Percentiles rank a stretch among this genome's conserved stretches.
Evolutionary conservation across 306 rosid genomes (phyloP).

Genomic region (Rosa multiflora): DNA sequence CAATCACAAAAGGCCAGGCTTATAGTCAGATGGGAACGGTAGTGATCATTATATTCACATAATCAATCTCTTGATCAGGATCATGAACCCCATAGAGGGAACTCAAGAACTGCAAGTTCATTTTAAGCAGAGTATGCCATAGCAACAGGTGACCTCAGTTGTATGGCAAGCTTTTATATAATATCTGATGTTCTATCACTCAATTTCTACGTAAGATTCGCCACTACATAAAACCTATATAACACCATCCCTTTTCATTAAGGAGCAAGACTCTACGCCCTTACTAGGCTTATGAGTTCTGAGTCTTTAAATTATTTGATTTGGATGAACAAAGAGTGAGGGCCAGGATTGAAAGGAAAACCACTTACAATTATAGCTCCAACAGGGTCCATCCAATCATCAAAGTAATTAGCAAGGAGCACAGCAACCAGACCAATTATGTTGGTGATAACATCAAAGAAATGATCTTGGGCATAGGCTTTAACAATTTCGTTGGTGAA

Average conservation of each 20-base stretch:
- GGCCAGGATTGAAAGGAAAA: conserved; percentile 24
- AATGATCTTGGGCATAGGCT: conserved; percentile 98
- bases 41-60: neutral
- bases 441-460: conserved; percentile 96
- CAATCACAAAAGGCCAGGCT: conserved; percentile 1
- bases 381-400: conserved; percentile 92
- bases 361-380: conserved; percentile 93
- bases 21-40: neutral
- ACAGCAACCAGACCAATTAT: conserved; percentile 90
- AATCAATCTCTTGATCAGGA: conserved; percentile 3
- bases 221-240: neutral
- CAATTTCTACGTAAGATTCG: neutral
- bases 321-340: neutral
- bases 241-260: neutral
- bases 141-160: neutral
- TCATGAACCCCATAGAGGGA: neutral
- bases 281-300: neutral
- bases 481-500: conserved; percentile 84
- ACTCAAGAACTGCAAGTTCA: neutral
- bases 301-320: neutral
- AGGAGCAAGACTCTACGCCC: neutral
- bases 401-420: conserved; percentile 78
- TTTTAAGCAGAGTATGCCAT: neutral
- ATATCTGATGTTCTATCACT: conserved; percentile 3
- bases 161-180: conserved; percentile 9